Evolutionary conservation across 805 yeast genomes (phyloP), one percentile per base, ranked within the genome.

Genomic region (Hemisphaericaspora nanyangensis): DNA sequence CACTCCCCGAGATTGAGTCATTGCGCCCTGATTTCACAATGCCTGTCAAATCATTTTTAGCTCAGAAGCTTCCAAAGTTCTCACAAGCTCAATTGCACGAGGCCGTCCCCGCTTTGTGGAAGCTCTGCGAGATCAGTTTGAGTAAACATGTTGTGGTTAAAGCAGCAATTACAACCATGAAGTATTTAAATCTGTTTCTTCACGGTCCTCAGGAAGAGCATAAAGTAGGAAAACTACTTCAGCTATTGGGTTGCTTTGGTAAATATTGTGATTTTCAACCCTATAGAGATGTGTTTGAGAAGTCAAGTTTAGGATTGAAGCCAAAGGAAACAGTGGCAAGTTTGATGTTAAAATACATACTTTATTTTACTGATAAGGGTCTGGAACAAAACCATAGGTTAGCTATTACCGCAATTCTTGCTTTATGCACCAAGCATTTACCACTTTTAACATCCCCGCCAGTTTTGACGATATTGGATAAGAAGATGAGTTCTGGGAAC

Each of bases 101-200:
- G 51, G 95, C 91, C 0, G 73, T 86, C 56, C 88, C 89, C 1
- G 70, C 86, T 40, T 59, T 78, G 4, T 80, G 88, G 83, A 58
- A 57, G 7, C 61, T 85, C 0, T 70, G 85, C 2, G 51, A 46
- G 3, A 58, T 74, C 49, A 65, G 70, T 29, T 60, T 67, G 1
- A 78, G 76, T 35, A 68, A 74, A 0, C 40, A 51, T 0, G 75
- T 76, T 44, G 49, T 85, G 4, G 76, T 79, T 0, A 76, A 72
- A 46, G 90, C 90, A 0, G 76, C 86, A 15, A 60, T 78, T 0
- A 78, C 89, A 0, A 77, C 88, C 29, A 54, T 86, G 44, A 60
- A 60, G 13, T 62, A 74, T 37, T 47, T 82, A 4, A 62, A 64
- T 30, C 81, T 80, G 0, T 79, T 58, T 46, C 51, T 77, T 3